A percentile compares a stretch with the other conserved stretches of the same genome.
Evolutionary conservation across 345 rosid species (phyloP).

Genomic region (Aquilaria yunnanensis): DNA sequence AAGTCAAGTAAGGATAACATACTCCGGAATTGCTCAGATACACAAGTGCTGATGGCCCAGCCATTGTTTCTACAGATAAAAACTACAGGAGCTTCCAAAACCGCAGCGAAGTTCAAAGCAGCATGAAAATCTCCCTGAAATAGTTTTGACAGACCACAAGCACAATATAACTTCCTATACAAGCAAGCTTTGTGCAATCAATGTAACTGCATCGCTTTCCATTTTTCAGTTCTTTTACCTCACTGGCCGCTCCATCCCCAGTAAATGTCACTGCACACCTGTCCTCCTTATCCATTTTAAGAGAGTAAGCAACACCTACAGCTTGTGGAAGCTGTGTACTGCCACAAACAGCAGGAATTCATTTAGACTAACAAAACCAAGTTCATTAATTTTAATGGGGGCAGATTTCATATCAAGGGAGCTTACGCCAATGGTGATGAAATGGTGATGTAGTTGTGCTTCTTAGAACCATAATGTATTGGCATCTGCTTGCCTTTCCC

Average conservation of each 20-base stretch:
- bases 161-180: not conserved
- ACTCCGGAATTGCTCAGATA: conserved; percentile 79
- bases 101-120: conserved; percentile 55
- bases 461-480: conserved; percentile 71
- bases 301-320: conserved; percentile 48
- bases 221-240: conserved; percentile 19
- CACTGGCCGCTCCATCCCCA: conserved; percentile 55
- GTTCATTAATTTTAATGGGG: not conserved
- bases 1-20: conserved; percentile 1
- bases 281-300: conserved; percentile 45
- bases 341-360: not conserved
- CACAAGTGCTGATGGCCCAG: conserved; percentile 81
- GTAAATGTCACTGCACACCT: conserved; percentile 37
- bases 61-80: conserved; percentile 84
- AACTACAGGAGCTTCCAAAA: conserved; percentile 60
- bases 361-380: not conserved
- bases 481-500: conserved; percentile 96
- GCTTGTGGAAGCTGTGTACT: conserved; percentile 62
- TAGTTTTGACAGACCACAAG: not conserved
- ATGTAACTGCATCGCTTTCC: too few species aligned
- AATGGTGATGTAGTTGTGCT: conserved; percentile 68
- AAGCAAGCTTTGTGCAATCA: not conserved
- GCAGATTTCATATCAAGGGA: not conserved
- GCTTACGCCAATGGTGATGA: conserved; percentile 68
- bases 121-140: conserved; percentile 63